These are phyloP conservation scores for Penicillium brevicompactum DNA, from an alignment of 2,329 filamentous ascomycete genomes.

Conservation along the genomic window DNA sequence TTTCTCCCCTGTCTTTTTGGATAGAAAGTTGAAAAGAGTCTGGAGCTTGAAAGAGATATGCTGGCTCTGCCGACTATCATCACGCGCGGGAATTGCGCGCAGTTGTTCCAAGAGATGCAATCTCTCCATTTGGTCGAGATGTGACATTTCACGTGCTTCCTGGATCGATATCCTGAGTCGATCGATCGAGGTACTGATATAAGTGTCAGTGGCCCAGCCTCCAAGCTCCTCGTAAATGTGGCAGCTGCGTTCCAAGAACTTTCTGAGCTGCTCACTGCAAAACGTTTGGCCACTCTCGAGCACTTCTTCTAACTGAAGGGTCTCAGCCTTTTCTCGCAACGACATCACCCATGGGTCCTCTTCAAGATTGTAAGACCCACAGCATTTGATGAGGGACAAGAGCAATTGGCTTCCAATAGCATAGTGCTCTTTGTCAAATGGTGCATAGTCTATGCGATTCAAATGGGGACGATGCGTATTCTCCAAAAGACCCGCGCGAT, in stretches of 20 bases:
- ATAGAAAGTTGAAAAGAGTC: conserved; percentile 58
- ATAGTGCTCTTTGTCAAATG: background rate
- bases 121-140: conserved; percentile 55
- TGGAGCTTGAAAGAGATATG: conserved; percentile 60
- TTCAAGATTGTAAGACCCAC: conserved; percentile 54
- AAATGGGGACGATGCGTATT: conserved; percentile 66
- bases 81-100: conserved; percentile 19
- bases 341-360: conserved; percentile 63
- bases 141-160: conserved; percentile 37
- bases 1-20: conserved; percentile 46
- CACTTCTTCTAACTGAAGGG: conserved; percentile 28
- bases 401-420: conserved; percentile 36
- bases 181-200: conserved; percentile 56
- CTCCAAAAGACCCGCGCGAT: conserved; percentile 69
- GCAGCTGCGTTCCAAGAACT: conserved; percentile 53
- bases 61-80: conserved; percentile 14
- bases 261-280: conserved; percentile 58
- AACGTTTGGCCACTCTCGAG: conserved; percentile 37
- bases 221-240: conserved; percentile 64
- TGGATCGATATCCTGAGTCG: conserved; percentile 29
- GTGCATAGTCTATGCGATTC: conserved; percentile 25
- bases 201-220: conserved; percentile 69
- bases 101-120: conserved; percentile 55
- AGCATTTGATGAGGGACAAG: conserved; percentile 46
- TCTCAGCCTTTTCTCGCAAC: conserved; percentile 46